A percentile compares a stretch with the other conserved stretches of the same genome.
phyloP scores from a whole-genome alignment of 768 basidiomycete species.

The Macrolepiota fuliginosa region DNA sequence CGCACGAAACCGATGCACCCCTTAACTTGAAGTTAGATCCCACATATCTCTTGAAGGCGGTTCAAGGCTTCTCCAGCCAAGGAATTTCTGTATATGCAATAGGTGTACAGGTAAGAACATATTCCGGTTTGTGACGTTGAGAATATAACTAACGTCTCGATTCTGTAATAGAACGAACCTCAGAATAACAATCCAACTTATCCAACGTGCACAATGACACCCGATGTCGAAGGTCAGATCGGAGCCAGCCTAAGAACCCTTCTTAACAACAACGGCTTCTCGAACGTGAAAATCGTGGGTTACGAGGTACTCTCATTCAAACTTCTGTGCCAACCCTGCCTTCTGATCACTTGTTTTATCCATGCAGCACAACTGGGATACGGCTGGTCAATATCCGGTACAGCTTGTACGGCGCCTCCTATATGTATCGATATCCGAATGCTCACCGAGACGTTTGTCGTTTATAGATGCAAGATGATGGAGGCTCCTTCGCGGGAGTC shows the following conservation, averaged over 20 bases:
- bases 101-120: constrained; percentile 41
- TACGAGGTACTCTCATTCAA: constrained; percentile 24
- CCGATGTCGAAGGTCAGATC: constrained; percentile 56
- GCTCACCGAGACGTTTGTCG: background rate
- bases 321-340: background rate
- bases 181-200: constrained; percentile 65
- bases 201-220: constrained; percentile 57
- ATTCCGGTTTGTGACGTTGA: background rate
- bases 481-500: constrained; percentile 57
- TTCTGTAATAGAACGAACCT: constrained; percentile 39
- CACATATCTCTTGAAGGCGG: constrained; percentile 66
- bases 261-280: constrained; percentile 62
- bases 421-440: background rate
- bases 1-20: background rate
- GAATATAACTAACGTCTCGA: background rate
- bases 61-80: constrained; percentile 65
- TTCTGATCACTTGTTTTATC: no score
- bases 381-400: constrained; percentile 61
- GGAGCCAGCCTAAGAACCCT: constrained; percentile 53
- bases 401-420: constrained; percentile 29
- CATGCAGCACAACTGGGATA: constrained; percentile 68
- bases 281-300: constrained; percentile 60
- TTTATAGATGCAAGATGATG: constrained; percentile 51
- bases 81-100: constrained; percentile 66
- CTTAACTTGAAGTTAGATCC: constrained; percentile 44